Evolutionary conservation across 495 filamentous ascomycete species (phyloP), one percentile per base, ranked within the genome.

Genomic region (Aspergillus leporis): DNA sequence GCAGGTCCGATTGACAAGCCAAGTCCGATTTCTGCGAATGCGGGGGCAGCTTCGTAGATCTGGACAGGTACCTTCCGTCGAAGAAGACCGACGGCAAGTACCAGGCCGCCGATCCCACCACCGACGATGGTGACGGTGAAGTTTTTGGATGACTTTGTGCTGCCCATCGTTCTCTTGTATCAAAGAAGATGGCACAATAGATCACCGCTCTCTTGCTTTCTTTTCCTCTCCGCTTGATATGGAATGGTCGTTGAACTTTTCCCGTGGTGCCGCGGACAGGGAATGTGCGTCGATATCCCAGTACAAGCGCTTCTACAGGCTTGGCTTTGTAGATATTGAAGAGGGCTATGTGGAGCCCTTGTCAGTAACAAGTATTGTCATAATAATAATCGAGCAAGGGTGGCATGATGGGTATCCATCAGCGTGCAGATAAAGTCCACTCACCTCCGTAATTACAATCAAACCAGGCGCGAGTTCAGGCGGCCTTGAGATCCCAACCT

Each of bases 21-120:
- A 9, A 66, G 68, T 9, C 73, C 69, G n/a, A 74, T 76, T 45
- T 83, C 80, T 1, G 67, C 68, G 25, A 83, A 77, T 0, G 58
- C 48, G 0, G 67, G 40, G 0, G 79, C 77, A 0, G 75, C 69
- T 58, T 86, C 83, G 63, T 82, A 86, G 41, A 86, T 60, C 1
- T 68, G 72, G 45, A 78, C 64, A 0, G 70, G 61, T 36, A 85
- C 56, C 22, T 66, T 62, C n/a, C 59, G 60, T 2, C 62, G 56
- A 10, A 70, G 58, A 2, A 73, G 66, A 22, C 68, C 70, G 31
- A 69, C 40, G 7, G 72, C 70, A 13, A 73, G 64, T 36, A 49
- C 46, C 0, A 72, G 47, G 14, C 72, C 70, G 8, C 62, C 66
- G 36, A 76, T 73, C 16, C 66, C 66, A 36, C 63, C 66, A 43